phyloP scores from a whole-genome alignment of 768 basidiomycete genomes.

The Leucocoprinus birnbaumii region DNA sequence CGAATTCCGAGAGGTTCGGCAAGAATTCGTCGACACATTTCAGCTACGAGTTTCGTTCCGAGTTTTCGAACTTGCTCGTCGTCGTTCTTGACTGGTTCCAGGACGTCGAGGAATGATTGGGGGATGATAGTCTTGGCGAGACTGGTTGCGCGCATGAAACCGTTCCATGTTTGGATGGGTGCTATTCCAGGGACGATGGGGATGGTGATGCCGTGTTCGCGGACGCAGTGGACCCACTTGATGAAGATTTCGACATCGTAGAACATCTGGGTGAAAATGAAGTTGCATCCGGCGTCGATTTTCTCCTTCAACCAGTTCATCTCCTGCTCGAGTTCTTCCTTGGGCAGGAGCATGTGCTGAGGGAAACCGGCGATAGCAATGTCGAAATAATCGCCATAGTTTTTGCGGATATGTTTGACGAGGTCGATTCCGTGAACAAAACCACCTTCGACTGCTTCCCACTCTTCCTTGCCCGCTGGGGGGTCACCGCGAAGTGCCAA shows the following conservation, averaged over 20 bases:
- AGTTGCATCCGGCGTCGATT: constrained; percentile 83
- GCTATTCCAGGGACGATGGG: constrained; percentile 94
- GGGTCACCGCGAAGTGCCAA: constrained; percentile 94
- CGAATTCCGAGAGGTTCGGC: constrained; percentile 76
- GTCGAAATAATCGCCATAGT: constrained; percentile 92
- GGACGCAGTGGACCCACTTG: constrained; percentile 81
- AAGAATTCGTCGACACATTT: constrained; percentile 89
- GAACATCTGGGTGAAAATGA: constrained; percentile 99
- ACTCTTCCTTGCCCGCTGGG: constrained; percentile 82
- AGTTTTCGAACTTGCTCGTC: constrained; percentile 91
- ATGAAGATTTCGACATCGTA: constrained; percentile 93
- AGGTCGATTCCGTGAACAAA: constrained; percentile 92
- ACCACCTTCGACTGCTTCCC: constrained; percentile 90
- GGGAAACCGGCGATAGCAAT: constrained; percentile 94
- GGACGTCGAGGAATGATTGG: constrained; percentile 63
- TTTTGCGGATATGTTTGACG: constrained; percentile 78
- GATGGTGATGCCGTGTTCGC: constrained; percentile 82
- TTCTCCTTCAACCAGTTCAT: constrained; percentile 88
- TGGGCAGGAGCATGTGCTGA: constrained; percentile 70
- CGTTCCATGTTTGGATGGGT: constrained; percentile 96
- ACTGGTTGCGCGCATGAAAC: constrained; percentile 80
- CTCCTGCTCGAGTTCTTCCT: constrained; percentile 73
- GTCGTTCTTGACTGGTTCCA: constrained; percentile 87
- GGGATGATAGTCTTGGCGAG: constrained; percentile 82
- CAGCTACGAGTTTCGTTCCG: constrained; percentile 92